phyloP scores from a whole-genome alignment of 2,329 filamentous ascomycete genomes.

The Didymellaceae sp. region DNA sequence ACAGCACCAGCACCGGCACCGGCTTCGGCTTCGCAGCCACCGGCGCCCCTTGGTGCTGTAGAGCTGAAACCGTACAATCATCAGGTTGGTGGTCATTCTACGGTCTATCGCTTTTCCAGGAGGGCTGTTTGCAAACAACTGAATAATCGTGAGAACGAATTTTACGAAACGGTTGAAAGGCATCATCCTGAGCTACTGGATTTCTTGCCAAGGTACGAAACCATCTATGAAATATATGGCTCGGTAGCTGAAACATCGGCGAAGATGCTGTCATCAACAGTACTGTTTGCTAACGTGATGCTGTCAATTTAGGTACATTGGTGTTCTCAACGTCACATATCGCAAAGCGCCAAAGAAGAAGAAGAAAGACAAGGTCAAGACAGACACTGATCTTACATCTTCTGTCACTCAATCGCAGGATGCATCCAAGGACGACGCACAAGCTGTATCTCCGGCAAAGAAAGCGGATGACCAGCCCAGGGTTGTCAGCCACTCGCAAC shows the following conservation, averaged over 20 bases:
- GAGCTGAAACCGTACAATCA: slow-evolving; percentile 97
- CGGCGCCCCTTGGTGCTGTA: slow-evolving; percentile 80
- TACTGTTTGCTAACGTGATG: slow-evolving; percentile 41
- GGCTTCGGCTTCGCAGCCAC: slow-evolving; percentile 43
- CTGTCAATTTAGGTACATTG: slow-evolving; percentile 76
- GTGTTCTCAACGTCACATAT: slow-evolving; percentile 94
- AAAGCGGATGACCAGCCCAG: slow-evolving; percentile 42
- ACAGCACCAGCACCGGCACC: slow-evolving; percentile 23
- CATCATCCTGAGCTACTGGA: slow-evolving; percentile 87
- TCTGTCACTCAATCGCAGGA: slow-evolving; percentile 27
- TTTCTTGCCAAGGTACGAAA: slow-evolving; percentile 77
- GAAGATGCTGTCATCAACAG: slow-evolving; percentile 35
- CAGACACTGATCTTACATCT: slow-evolving; percentile 23
- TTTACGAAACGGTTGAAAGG: slow-evolving; percentile 94
- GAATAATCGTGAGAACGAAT: slow-evolving; percentile 97
- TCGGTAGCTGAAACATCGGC: slow-evolving; percentile 51
- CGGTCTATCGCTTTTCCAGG: slow-evolving; percentile 92
- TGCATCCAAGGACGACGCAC: slow-evolving; percentile 25
- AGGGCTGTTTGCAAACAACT: slow-evolving; percentile 97
- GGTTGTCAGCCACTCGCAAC: slow-evolving; percentile 77
- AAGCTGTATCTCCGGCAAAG: slow-evolving; percentile 14
- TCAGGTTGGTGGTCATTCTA: slow-evolving; percentile 96
- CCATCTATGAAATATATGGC: slow-evolving; percentile 26
- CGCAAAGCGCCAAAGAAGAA: slow-evolving; percentile 76
- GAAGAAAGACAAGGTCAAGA: slow-evolving; percentile 49